phyloP scores from a whole-genome alignment of 2,329 filamentous ascomycete species.

The Celoporthe dispersa region DNA sequence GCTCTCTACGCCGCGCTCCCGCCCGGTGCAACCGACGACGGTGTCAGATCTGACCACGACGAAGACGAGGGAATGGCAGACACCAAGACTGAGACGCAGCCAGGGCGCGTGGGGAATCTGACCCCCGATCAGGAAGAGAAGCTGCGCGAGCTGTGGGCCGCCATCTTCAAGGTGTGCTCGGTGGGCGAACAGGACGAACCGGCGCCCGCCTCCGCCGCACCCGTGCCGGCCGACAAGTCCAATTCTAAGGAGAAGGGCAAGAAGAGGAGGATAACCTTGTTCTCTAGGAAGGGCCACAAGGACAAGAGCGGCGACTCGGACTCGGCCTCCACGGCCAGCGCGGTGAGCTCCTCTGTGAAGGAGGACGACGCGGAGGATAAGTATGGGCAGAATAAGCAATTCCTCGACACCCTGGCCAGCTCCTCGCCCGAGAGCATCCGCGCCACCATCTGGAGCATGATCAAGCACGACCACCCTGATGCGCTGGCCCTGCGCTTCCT shows the following conservation, averaged over 20 bases:
- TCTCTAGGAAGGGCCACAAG: conserved; percentile 66
- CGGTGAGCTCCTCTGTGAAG: conserved; percentile 46
- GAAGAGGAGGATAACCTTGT: conserved; percentile 74
- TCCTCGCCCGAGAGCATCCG: conserved; percentile 79
- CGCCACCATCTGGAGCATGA: conserved; percentile 86
- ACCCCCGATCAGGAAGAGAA: conserved; percentile 90
- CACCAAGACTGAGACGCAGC: conserved; percentile 47
- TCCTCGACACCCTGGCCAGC: conserved; percentile 78
- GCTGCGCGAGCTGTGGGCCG: conserved; percentile 83
- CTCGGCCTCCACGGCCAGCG: conserved; percentile 39
- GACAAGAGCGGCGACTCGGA: conserved; percentile 51
- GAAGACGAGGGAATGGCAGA: conserved; percentile 22
- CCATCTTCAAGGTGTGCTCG: conserved; percentile 76
- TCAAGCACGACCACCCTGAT: conserved; percentile 95
- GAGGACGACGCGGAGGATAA: conserved; percentile 76
- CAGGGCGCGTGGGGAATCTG: conserved; percentile 82
- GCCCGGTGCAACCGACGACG: neutral
- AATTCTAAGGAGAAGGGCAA: conserved; percentile 62
- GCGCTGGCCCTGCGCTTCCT: conserved; percentile 81
- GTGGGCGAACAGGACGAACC: conserved; percentile 48
- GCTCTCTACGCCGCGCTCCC: conserved; percentile 15
- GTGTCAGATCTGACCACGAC: conserved; percentile 13
- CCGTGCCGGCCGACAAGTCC: conserved; percentile 36
- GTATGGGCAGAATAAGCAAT: conserved; percentile 87
- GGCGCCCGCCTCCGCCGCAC: conserved; percentile 38